A percentile compares a stretch with the other conserved stretches of the same genome.
Conservation (phyloP, 495 filamentous ascomycete species). For the Durotheca rogersii region DNA sequence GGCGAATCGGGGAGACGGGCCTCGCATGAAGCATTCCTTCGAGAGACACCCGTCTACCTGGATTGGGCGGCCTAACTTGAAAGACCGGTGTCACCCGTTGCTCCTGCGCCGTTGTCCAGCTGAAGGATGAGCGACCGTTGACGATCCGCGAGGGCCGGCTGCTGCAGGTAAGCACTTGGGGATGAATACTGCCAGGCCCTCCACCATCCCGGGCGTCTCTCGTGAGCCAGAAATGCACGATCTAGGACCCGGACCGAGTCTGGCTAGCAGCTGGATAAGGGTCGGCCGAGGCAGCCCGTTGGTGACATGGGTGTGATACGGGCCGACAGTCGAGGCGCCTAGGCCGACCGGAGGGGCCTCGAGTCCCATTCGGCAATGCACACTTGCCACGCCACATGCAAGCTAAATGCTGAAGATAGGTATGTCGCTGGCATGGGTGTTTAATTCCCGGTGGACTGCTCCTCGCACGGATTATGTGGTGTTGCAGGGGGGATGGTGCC, state of each 20-base stretch:
- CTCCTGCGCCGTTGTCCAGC: background rate
- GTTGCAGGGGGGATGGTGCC: too few species aligned
- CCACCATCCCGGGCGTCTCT: slow-evolving; percentile 9
- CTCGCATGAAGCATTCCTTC: slow-evolving; percentile 1
- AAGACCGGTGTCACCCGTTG: background rate
- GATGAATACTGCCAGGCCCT: background rate
- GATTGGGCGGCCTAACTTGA: background rate
- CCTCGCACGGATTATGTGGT: slow-evolving; percentile 8
- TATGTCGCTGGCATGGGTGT: slow-evolving; percentile 14
- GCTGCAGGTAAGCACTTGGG: background rate
- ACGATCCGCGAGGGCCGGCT: background rate
- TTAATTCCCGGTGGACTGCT: slow-evolving; percentile 5
- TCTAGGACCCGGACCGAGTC: slow-evolving; percentile 18
- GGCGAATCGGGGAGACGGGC: background rate
- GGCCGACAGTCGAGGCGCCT: slow-evolving; percentile 11
- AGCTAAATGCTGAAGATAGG: slow-evolving; percentile 12
- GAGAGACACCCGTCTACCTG: background rate
- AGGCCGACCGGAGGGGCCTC: slow-evolving; percentile 3
- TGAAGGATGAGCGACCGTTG: background rate
- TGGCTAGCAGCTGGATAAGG: background rate
- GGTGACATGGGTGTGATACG: slow-evolving; percentile 14
- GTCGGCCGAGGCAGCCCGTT: background rate
- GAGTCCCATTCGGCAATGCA: slow-evolving; percentile 14
- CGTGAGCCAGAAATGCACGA: background rate
- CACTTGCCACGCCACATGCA: slow-evolving; percentile 11